A percentile compares a stretch with the other conserved stretches of the same genome.
Conservation (phyloP, 1,284 basidiomycete species). For the Sporisorium sorghi region DNA sequence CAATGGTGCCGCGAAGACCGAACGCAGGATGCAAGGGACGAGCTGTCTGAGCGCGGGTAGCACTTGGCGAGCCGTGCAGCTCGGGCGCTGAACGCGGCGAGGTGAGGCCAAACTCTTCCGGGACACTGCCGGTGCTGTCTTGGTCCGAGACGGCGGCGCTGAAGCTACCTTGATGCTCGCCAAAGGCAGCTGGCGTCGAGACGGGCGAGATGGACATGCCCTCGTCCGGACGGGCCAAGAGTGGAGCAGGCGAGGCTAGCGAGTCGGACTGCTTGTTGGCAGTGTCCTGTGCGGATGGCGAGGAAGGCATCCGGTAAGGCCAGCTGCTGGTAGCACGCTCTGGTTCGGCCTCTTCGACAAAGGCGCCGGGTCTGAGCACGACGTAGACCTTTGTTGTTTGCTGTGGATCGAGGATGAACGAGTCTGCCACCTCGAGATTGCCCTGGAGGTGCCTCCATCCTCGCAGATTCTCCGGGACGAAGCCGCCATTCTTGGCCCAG, state of each 20-base stretch:
- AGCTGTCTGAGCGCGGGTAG: conserved; percentile 20
- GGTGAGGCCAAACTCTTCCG: conserved; percentile 32
- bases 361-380: conserved; percentile 53
- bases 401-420: conserved; percentile 56
- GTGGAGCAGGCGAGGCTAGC: conserved; percentile 5
- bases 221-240: conserved; percentile 14
- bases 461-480: conserved; percentile 58
- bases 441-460: conserved; percentile 62
- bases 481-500: conserved; percentile 62
- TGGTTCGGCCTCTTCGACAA: conserved; percentile 45
- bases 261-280: conserved; percentile 23
- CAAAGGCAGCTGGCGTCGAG: conserved; percentile 42
- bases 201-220: conserved; percentile 24
- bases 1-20: conserved; percentile 46
- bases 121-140: conserved; percentile 20
- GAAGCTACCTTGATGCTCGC: conserved; percentile 37
- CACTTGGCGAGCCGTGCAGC: conserved; percentile 15
- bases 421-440: conserved; percentile 59
- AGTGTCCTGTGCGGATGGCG: conserved; percentile 17
- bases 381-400: conserved; percentile 56
- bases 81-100: conserved; percentile 52
- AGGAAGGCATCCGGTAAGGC: conserved; percentile 25
- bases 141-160: conserved; percentile 37
- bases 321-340: conserved; percentile 16
- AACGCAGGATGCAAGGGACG: conserved; percentile 42